A percentile compares a stretch with the other conserved stretches of the same genome.
Evolutionary conservation across 1,284 basidiomycete genomes (phyloP).

Genomic region (Kalmanozyma brasiliensis): DNA sequence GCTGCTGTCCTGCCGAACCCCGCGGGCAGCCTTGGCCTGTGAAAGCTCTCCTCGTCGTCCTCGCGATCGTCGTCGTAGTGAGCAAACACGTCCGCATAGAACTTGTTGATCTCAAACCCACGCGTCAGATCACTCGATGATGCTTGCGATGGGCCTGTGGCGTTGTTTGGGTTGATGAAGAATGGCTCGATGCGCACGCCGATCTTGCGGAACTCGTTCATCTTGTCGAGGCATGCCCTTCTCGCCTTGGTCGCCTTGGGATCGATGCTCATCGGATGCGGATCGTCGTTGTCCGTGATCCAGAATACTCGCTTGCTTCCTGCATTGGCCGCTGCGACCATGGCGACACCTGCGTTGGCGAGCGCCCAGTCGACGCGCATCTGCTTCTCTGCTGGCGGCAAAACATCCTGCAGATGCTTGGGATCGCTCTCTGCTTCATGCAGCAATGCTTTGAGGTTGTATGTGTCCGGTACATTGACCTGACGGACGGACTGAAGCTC

Average conservation of each 20-base stretch:
- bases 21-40: slow-evolving; percentile 14
- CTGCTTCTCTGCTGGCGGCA: slow-evolving; percentile 69
- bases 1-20: slow-evolving; percentile 30
- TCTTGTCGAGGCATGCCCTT: slow-evolving; percentile 47
- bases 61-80: slow-evolving; percentile 61
- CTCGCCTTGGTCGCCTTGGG: slow-evolving; percentile 69
- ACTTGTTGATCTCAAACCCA: slow-evolving; percentile 74
- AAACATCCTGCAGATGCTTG: slow-evolving; percentile 46
- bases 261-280: slow-evolving; percentile 62
- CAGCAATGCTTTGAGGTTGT: slow-evolving; percentile 70
- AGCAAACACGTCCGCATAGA: slow-evolving; percentile 71
- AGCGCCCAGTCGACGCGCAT: slow-evolving; percentile 76
- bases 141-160: slow-evolving; percentile 64
- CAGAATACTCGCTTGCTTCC: slow-evolving; percentile 90
- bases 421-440: slow-evolving; percentile 70
- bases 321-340: slow-evolving; percentile 78
- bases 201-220: slow-evolving; percentile 78
- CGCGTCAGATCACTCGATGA: slow-evolving; percentile 70
- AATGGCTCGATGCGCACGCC: slow-evolving; percentile 89
- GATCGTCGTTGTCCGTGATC: slow-evolving; percentile 88
- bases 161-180: slow-evolving; percentile 81
- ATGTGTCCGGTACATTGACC: slow-evolving; percentile 77
- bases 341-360: slow-evolving; percentile 67
- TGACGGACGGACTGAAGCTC: slow-evolving; percentile 81
- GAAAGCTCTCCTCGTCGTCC: slow-evolving; percentile 27